Evolutionary conservation across 2,329 filamentous ascomycete species (phyloP).

Genomic region (Ophiostoma triangulosporum): DNA sequence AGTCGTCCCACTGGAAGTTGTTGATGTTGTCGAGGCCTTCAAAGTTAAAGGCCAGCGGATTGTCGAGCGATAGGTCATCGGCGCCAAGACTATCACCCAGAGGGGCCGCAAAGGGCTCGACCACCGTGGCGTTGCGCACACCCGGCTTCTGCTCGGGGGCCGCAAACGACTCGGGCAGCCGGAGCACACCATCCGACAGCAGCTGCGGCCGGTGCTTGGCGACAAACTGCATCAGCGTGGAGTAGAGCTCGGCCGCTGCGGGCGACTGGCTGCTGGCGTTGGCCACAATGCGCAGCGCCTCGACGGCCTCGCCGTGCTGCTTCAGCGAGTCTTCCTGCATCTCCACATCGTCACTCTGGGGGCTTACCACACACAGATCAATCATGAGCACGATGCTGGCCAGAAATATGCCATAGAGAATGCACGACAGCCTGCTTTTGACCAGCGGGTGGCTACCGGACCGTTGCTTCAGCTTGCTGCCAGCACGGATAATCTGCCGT

Average conservation of each 20-base stretch:
- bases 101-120: neutral
- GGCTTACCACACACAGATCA: constrained; percentile 4
- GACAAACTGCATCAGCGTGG: constrained; percentile 2
- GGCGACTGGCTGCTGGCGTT: constrained; percentile 4
- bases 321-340: neutral
- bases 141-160: neutral
- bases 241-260: constrained; percentile 4
- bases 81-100: neutral
- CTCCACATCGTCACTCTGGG: neutral
- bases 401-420: constrained; percentile 6
- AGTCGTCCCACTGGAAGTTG: constrained; percentile 6
- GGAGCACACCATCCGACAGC: neutral
- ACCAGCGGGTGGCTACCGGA: constrained; percentile 2
- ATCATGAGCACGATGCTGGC: constrained; percentile 6
- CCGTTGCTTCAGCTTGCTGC: neutral
- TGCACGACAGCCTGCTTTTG: constrained; percentile 2
- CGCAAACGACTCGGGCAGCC: neutral
- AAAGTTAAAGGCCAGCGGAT: neutral
- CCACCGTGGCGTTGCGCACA: neutral
- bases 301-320: neutral
- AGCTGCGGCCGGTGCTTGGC: constrained; percentile 4
- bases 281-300: constrained; percentile 4
- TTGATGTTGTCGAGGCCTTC: constrained; percentile 2
- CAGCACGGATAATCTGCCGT: constrained; percentile 6
- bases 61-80: neutral